Percentiles rank a stretch among this genome's conserved stretches.
phyloP scores from a whole-genome alignment of 768 basidiomycete genomes.

The Agaricus subrufescens region DNA sequence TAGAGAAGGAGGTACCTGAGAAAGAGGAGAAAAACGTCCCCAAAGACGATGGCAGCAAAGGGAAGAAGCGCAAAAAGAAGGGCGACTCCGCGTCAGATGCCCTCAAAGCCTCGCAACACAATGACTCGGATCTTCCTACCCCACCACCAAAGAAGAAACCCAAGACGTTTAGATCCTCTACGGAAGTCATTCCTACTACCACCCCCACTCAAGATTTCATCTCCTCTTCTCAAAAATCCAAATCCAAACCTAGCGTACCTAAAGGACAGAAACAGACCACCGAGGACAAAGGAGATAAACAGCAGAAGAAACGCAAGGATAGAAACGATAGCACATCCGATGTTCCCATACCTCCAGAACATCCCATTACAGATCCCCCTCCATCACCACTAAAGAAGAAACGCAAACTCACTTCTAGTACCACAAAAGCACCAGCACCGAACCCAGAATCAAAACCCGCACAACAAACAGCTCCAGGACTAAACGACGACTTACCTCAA shows the following conservation, averaged over 20 bases:
- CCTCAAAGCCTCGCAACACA: background rate
- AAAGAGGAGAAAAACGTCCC: constrained; percentile 1
- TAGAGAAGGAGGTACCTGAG: background rate
- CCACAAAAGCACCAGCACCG: background rate
- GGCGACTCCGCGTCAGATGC: background rate
- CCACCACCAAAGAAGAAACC: background rate
- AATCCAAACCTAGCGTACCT: too few relatives aligned
- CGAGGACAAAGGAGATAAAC: too few relatives aligned
- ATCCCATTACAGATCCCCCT: background rate
- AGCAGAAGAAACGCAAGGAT: too few relatives aligned
- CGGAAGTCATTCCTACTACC: too few relatives aligned
- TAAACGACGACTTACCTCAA: background rate
- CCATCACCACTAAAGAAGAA: background rate
- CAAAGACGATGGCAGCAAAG: constrained; percentile 11
- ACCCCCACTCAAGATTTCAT: background rate
- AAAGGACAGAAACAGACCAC: too few relatives aligned
- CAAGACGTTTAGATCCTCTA: background rate
- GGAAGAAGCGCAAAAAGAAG: constrained; percentile 1
- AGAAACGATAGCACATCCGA: too few relatives aligned
- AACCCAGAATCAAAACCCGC: background rate
- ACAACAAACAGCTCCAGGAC: background rate
- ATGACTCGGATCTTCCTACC: background rate
- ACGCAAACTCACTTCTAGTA: background rate
- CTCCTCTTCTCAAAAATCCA: background rate
- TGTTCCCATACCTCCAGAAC: too few relatives aligned